A percentile compares a stretch with the other conserved stretches of the same genome.
Evolutionary conservation across 2,329 filamentous ascomycete genomes (phyloP).

Genomic region (Xylaria sp.): DNA sequence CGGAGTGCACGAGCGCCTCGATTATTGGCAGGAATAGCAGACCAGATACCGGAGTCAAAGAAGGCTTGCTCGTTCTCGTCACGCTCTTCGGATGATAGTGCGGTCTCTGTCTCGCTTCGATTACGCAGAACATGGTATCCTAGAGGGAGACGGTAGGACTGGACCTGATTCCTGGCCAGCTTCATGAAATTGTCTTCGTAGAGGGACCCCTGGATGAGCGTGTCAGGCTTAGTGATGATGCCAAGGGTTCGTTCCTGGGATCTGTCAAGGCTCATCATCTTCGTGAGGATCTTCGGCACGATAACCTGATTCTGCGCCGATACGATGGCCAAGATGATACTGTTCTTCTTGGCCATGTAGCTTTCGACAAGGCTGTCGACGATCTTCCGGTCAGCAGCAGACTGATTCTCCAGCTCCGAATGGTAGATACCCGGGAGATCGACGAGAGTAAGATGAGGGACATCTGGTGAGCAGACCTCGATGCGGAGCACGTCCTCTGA

Average conservation of each 20-base stretch:
- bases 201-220: constrained; percentile 33
- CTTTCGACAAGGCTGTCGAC: constrained; percentile 38
- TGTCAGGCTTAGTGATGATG: constrained; percentile 54
- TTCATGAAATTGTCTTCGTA: constrained; percentile 37
- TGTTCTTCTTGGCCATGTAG: constrained; percentile 55
- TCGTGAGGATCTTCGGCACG: constrained; percentile 47
- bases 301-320: constrained; percentile 45
- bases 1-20: constrained; percentile 35
- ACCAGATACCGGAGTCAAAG: constrained; percentile 31
- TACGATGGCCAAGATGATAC: constrained; percentile 53
- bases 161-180: constrained; percentile 33
- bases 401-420: constrained; percentile 31
- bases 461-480: constrained; percentile 40
- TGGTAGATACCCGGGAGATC: constrained; percentile 48
- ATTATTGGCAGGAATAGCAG: constrained; percentile 26
- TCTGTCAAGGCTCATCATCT: constrained; percentile 40
- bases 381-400: constrained; percentile 28
- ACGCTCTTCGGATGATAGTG: constrained; percentile 22
- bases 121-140: constrained; percentile 54
- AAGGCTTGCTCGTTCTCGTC: constrained; percentile 33
- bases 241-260: constrained; percentile 46
- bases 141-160: constrained; percentile 32
- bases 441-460: constrained; percentile 47
- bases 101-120: constrained; percentile 32
- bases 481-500: constrained; percentile 43